phyloP scores from a whole-genome alignment of 345 rosid genomes.

The Melaleuca quinquenervia region DNA sequence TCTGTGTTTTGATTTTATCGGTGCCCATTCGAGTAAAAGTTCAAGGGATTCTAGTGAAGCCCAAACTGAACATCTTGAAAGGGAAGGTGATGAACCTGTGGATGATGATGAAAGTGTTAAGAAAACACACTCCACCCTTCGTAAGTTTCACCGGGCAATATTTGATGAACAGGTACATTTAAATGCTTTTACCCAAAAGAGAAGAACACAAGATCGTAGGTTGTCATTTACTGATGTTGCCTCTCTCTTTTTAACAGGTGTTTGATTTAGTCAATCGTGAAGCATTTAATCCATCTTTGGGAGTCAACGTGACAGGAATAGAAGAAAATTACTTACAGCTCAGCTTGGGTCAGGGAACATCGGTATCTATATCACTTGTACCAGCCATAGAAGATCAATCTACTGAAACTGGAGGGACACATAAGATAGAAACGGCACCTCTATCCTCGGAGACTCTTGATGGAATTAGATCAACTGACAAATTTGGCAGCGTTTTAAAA shows the following conservation, averaged over 20 bases:
- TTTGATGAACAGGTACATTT: conserved; percentile 68
- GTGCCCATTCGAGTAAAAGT: conserved; percentile 19
- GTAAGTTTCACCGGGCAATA: conserved; percentile 72
- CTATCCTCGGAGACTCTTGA: conserved; percentile 33
- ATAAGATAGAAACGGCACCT: conserved; percentile 25
- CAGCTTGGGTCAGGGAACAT: conserved; percentile 63
- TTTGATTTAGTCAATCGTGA: conserved; percentile 77
- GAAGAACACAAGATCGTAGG: background rate
- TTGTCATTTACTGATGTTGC: conserved; percentile 4
- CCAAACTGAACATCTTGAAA: conserved; percentile 15
- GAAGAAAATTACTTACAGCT: conserved; percentile 72
- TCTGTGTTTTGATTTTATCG: conserved; percentile 75
- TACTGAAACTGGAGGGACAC: conserved; percentile 13
- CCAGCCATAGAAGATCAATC: conserved; percentile 31
- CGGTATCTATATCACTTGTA: conserved; percentile 56
- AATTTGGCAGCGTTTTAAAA: conserved; percentile 12
- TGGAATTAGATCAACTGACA: conserved; percentile 27
- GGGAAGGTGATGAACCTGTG: conserved; percentile 12
- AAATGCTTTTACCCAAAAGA: background rate
- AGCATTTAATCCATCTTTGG: conserved; percentile 61
- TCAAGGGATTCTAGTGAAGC: conserved; percentile 19
- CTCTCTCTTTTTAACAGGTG: conserved; percentile 37
- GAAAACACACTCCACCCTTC: conserved; percentile 52
- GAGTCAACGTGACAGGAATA: conserved; percentile 73
- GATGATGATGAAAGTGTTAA: conserved; percentile 44